Base-by-base conservation (phyloP, 306 rosid genomes). In the Pyrus bretschneideri region DNA sequence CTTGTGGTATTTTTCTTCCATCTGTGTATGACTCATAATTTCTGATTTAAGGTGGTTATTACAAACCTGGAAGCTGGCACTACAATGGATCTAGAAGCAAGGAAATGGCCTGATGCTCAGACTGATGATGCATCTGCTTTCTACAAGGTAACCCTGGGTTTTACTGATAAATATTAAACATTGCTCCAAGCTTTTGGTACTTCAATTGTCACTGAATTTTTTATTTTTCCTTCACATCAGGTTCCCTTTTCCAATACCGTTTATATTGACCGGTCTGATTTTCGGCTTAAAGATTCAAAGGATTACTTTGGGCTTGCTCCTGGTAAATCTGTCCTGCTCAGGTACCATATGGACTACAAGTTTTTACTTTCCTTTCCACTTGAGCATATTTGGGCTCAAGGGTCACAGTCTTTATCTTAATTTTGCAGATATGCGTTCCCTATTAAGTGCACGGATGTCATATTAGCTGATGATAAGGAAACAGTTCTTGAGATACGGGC, bases 261-360 rank as follows among this genome's bases (percentile, higher is more conserved):
- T 59, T 96, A 96, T 83, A 92, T 96, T 73, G 99, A 96, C 22
- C 85, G 68, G n/a, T 87, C 97, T 35, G 99, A 96, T 75, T 92
- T 96, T 80, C 98, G 96, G 76, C 78, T 89, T 88, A 74, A 96
- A 82, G 99, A 96, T 83, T 92, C 99, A 13, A 96, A 92, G 80
- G 99, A 92, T 73, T 96, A 90, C 78, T 92, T 88, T 73, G 99
- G 99, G 73, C 98, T 96, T 84, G 99, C 99, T 69, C 98, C 93
- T 57, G 98, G 98, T 46, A 96, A 96, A 87, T 92, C 97, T 71
- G 99, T 83, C 78, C 87, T 92, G 31, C 95, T 96, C 83, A 96
- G 97, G 98, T 90, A 72, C 71, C 73, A 78, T 79, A 58, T 12
- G 30, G 69, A 30, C 69, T 63, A 12, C 71, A 63, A 72, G 67